Evolutionary conservation across 2,329 filamentous ascomycete species (phyloP).

Genomic region (Albophoma yamanashiensis): DNA sequence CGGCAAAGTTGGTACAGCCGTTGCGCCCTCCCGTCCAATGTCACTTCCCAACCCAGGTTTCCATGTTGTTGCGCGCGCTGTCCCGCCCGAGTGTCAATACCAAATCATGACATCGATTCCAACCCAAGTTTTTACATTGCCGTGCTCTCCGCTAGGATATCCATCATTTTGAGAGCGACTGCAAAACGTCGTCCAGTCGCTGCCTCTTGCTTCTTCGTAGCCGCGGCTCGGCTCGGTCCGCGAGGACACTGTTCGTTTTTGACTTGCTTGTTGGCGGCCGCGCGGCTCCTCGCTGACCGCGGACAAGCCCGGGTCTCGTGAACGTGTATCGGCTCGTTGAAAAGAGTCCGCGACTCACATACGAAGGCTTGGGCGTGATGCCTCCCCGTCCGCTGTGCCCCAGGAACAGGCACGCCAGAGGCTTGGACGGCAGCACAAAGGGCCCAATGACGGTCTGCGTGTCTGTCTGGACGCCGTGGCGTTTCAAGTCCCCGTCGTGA

Average conservation of each 20-base stretch:
- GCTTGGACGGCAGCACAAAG: slow-evolving; percentile 26
- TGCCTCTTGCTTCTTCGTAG: slow-evolving; percentile 21
- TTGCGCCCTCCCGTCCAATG: too few relatives aligned
- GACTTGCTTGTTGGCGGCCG: slow-evolving; percentile 5
- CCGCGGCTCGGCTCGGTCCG: slow-evolving; percentile 9
- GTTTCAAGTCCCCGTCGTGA: slow-evolving; percentile 21
- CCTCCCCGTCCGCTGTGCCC: slow-evolving; percentile 24
- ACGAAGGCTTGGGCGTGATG: slow-evolving; percentile 22
- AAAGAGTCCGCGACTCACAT: slow-evolving; percentile 24
- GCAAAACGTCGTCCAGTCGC: slow-evolving; percentile 22
- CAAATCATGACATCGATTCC: too few relatives aligned
- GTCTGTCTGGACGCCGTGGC: slow-evolving; percentile 7
- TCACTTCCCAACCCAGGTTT: too few relatives aligned
- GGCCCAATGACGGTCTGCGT: slow-evolving; percentile 21
- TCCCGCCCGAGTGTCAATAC: too few relatives aligned
- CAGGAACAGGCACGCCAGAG: slow-evolving; percentile 24
- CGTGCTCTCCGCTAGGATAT: background rate
- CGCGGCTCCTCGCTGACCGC: background rate
- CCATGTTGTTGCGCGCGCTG: too few relatives aligned
- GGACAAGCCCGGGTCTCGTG: slow-evolving; percentile 10
- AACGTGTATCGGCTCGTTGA: slow-evolving; percentile 22
- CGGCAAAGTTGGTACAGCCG: too few relatives aligned
- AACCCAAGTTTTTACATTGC: background rate
- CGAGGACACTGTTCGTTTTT: slow-evolving; percentile 5
- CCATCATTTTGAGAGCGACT: slow-evolving; percentile 4